Percentiles rank a stretch among this genome's conserved stretches.
Evolutionary conservation across 1,139 yeast genomes (phyloP).

Genomic region (Tardiomyces digboiensis): DNA sequence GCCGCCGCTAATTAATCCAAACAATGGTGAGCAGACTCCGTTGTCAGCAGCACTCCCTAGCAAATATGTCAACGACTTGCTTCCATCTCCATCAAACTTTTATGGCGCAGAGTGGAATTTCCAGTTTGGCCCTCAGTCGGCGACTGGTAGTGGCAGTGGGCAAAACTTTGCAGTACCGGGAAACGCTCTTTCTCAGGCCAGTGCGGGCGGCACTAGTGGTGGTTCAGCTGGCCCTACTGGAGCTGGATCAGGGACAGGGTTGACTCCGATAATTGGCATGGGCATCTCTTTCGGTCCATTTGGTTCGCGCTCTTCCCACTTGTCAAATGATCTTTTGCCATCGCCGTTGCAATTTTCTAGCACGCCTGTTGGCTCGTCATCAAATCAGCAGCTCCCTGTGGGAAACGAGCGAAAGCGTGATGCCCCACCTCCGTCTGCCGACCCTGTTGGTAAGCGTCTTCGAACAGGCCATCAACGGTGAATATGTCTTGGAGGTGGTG

Average conservation of each 20-base stretch:
- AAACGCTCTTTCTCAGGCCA: neutral
- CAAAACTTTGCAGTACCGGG: neutral
- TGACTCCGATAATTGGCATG: neutral
- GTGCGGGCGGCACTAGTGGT: neutral
- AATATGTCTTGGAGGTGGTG: too few species aligned
- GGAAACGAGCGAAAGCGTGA: neutral
- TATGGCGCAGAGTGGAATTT: constrained; percentile 28
- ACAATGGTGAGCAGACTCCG: constrained; percentile 31
- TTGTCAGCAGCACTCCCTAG: constrained; percentile 31
- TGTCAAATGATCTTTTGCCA: constrained; percentile 20
- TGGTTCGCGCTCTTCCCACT: constrained; percentile 1
- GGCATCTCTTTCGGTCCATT: constrained; percentile 3
- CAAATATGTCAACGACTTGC: constrained; percentile 29
- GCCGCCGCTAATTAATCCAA: constrained; percentile 15
- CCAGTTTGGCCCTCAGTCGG: constrained; percentile 5
- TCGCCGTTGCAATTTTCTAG: constrained; percentile 24
- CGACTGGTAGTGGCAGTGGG: neutral
- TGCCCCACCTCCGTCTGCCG: neutral
- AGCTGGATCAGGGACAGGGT: neutral
- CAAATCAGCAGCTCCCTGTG: constrained; percentile 1
- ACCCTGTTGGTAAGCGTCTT: constrained; percentile 2
- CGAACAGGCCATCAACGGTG: constrained; percentile 1
- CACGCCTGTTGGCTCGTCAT: constrained; percentile 19
- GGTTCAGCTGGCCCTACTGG: neutral
- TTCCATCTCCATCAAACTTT: constrained; percentile 34